Percentiles rank a stretch among this genome's conserved stretches.
Conservation (phyloP, 179 eudicot genomes). For the Drosera spatulata region DNA sequence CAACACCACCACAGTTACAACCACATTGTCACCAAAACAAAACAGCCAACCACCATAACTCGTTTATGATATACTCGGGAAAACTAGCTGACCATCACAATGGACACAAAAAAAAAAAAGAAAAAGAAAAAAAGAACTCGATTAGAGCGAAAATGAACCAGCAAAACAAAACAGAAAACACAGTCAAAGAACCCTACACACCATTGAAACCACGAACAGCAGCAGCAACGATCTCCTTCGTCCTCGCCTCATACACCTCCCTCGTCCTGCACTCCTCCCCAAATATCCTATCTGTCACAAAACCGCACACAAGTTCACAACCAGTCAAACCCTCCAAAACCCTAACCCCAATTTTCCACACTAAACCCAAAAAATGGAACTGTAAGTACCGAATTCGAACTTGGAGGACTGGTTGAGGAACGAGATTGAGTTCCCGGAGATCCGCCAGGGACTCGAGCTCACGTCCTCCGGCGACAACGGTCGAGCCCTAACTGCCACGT, state of each 20-base stretch:
- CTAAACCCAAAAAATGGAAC: background rate
- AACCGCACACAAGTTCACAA: background rate
- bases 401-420: slow-evolving; percentile 34
- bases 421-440: slow-evolving; percentile 58
- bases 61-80: too few species aligned
- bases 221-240: slow-evolving; percentile 70
- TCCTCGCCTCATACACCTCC: slow-evolving; percentile 68
- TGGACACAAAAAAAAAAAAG: too few species aligned
- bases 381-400: slow-evolving; percentile 65
- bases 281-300: slow-evolving; percentile 50
- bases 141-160: too few species aligned
- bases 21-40: too few species aligned
- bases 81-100: too few species aligned
- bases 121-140: too few species aligned
- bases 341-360: background rate
- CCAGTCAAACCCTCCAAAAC: slow-evolving; percentile 1
- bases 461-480: slow-evolving; percentile 76
- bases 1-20: too few species aligned
- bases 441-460: slow-evolving; percentile 73
- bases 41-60: too few species aligned
- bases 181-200: slow-evolving; percentile 8
- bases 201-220: slow-evolving; percentile 93
- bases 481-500: slow-evolving; percentile 74
- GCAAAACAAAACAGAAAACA: too few species aligned
- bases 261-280: slow-evolving; percentile 61